Percentiles rank a stretch among this genome's conserved stretches.
Conservation (phyloP, 176 grass and related monocot species). For the Eleusine indica region DNA sequence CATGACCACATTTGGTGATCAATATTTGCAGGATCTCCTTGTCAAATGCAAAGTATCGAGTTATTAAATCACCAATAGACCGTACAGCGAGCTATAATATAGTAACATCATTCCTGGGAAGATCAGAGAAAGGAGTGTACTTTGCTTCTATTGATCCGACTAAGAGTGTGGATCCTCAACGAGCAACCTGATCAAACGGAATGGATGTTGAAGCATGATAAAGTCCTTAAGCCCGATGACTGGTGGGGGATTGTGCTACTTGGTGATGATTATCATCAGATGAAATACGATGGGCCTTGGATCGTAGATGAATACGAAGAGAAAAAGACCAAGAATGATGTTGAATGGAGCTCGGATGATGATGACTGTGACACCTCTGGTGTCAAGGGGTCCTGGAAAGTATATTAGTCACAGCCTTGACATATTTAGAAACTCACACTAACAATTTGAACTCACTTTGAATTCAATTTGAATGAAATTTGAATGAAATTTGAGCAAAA, state of each 20-base stretch:
- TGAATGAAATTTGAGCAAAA: too few species aligned
- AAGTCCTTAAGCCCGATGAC: neutral
- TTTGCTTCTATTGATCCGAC: neutral
- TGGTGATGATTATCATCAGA: too few species aligned
- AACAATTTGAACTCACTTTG: too few species aligned
- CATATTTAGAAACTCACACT: too few species aligned
- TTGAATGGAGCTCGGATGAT: neutral
- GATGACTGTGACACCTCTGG: neutral
- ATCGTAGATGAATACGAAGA: neutral
- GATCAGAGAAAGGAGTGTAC: neutral
- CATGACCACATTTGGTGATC: neutral
- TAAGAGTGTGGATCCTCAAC: neutral
- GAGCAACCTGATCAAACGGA: neutral
- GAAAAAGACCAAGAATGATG: rapidly evolving
- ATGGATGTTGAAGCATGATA: neutral
- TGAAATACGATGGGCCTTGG: neutral
- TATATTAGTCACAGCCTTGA: too few species aligned
- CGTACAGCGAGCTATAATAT: neutral
- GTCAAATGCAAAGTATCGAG: neutral
- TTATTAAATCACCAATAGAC: neutral
- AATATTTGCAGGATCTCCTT: neutral
- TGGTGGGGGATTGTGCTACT: neutral
- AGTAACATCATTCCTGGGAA: neutral
- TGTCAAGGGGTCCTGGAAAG: too few species aligned
- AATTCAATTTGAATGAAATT: too few species aligned